These are phyloP conservation scores for Rhazya stricta DNA, from an alignment of 257 asterid species.

Conservation along the genomic window DNA sequence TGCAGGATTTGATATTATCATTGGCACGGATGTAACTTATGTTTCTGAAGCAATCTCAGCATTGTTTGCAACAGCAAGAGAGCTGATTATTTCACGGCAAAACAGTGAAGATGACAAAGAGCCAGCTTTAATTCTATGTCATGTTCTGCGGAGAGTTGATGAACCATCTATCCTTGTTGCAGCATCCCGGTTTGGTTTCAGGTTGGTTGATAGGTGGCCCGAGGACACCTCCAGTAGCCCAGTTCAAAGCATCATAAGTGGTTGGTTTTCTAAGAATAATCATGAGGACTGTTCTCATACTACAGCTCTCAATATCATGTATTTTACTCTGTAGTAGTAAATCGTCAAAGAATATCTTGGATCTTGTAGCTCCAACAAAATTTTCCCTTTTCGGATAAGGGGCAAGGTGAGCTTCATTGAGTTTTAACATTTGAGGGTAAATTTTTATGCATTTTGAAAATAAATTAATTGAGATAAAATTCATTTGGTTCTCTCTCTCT, in stretches of 20 bases:
- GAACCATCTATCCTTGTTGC: conserved; percentile 63
- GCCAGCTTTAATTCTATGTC: conserved; percentile 69
- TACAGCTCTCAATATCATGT: conserved; percentile 63
- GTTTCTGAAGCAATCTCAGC: conserved; percentile 59
- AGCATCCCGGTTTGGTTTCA: conserved; percentile 58
- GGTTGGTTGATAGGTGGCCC: conserved; percentile 61
- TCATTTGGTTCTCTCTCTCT: no score
- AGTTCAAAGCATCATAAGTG: conserved; percentile 27
- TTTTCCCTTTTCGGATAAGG: not conserved
- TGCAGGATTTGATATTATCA: conserved; percentile 66
- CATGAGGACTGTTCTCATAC: conserved; percentile 34
- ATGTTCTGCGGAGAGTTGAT: conserved; percentile 74
- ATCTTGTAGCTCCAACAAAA: not conserved
- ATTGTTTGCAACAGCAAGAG: conserved; percentile 66
- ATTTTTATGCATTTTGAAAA: not conserved
- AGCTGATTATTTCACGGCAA: conserved; percentile 38
- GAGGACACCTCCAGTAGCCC: conserved; percentile 24
- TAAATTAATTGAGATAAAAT: not conserved
- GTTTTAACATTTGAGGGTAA: not conserved
- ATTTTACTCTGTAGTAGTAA: conserved; percentile 39
- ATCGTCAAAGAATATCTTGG: not conserved
- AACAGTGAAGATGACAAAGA: conserved; percentile 12
- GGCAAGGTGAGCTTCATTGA: not conserved
- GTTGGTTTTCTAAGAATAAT: conserved; percentile 45
- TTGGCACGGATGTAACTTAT: conserved; percentile 87